A percentile compares a stretch with the other conserved stretches of the same genome.
Conservation (phyloP, 352 stramenopile species). For the Globisporangium radiosum region DNA sequence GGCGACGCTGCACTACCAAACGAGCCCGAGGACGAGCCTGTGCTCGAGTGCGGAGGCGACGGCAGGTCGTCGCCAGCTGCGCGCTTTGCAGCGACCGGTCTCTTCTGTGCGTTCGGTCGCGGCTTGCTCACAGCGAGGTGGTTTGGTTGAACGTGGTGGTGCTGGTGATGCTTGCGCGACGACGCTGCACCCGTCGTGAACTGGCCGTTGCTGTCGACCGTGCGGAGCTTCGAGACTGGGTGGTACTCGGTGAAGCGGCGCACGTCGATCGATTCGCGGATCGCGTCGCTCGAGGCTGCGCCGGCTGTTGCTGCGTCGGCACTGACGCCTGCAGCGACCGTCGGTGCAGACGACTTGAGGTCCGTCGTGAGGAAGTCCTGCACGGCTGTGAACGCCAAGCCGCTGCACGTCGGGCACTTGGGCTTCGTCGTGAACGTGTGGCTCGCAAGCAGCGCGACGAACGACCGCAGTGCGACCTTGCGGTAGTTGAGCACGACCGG, state of each 20-base stretch:
- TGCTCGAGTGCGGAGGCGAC: constrained; percentile 13
- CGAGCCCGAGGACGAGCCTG: constrained; percentile 13
- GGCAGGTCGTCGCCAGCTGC: constrained; percentile 3
- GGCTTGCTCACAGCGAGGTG: constrained; percentile 1
- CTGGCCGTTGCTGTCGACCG: constrained; percentile 61
- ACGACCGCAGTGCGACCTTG: constrained; percentile 65
- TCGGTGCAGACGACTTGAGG: constrained; percentile 7
- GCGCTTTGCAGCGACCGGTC: neutral
- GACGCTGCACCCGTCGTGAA: constrained; percentile 30
- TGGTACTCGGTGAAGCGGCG: constrained; percentile 72
- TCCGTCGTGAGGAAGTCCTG: constrained; percentile 70
- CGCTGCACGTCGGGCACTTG: constrained; percentile 77
- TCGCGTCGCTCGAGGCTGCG: constrained; percentile 21
- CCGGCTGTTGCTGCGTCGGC: neutral
- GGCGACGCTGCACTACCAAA: constrained; percentile 11
- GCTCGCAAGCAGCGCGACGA: constrained; percentile 64
- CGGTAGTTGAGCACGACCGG: constrained; percentile 75
- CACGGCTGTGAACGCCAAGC: constrained; percentile 63
- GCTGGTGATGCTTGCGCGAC: constrained; percentile 10
- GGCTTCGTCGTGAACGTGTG: constrained; percentile 77
- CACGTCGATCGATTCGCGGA: constrained; percentile 66
- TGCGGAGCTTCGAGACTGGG: constrained; percentile 30
- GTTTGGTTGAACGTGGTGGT: neutral
- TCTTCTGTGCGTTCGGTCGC: neutral
- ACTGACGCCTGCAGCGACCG: neutral